Base-by-base conservation (phyloP, 352 stramenopile species). In the Phytophthora megakarya region DNA sequence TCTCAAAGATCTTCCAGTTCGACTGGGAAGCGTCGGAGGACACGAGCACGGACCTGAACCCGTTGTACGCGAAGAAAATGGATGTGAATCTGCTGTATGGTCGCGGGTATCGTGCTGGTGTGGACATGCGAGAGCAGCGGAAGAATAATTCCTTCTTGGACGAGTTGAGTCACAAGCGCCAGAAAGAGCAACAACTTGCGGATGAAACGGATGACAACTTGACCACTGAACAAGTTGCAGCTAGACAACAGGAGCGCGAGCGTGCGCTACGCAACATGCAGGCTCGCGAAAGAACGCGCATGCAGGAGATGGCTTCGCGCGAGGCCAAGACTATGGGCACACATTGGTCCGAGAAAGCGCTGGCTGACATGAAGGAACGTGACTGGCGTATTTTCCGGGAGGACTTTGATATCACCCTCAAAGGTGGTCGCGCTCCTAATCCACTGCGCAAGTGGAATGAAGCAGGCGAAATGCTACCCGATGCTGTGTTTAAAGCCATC, bases 371-470 rank as follows among this genome's bases (percentile, higher is more conserved):
- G 97, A 98, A 92, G 28, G 75, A 93, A 38, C 90, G 98, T 18
- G 98, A 99, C 86, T 99, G 98, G 98, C 88, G 97, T 59, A 99
- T 99, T 67, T 98, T 99, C 70, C 88, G 97, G 21, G 98, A 99
- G 75, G 98, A 99, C 75, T 99, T 98, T 70, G 97, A 99, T 68
- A 99, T 99, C 68, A 90, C 91, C 4, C 90, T 99, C 22, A 90
- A 91, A 26, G 89, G 89, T 23, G 88, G 88, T 4, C 72, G 75
- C 44, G 95, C 93, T 22, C 95, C 97, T 23, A 86, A 97, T 33
- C 97, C 98, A 9, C 61, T 99, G n/a, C 92, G 98, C 30, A 96
- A 90, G 53, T 99, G 90, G 86, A 50, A 73, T 5, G 89, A 98
- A 62, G 88, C 90, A 10, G 39, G 59, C 11, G 61, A 54, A 4